These are phyloP conservation scores for Trypanosoma avium DNA, from an alignment of 208 protist species.

Conservation along the genomic window DNA sequence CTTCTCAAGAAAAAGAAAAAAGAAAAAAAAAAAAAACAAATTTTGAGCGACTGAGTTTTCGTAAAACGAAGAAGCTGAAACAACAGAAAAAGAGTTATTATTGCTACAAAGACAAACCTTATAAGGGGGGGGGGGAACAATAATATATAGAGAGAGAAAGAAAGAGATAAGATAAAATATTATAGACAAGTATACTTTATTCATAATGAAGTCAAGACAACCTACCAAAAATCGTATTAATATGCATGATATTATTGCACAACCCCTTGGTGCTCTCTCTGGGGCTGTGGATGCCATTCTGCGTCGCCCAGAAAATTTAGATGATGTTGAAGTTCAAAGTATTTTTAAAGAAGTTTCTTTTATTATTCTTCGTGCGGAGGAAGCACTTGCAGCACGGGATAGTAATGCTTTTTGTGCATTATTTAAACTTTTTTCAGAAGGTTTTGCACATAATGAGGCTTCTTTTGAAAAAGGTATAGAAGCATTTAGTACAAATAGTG, in stretches of 20 bases:
- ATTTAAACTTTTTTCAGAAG: slow-evolving; percentile 83
- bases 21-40: too few relatives aligned
- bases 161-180: background rate
- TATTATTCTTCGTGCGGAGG: slow-evolving; percentile 79
- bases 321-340: slow-evolving; percentile 76
- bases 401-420: slow-evolving; percentile 74
- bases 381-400: slow-evolving; percentile 72
- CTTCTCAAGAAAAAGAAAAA: too few relatives aligned
- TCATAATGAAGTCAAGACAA: slow-evolving; percentile 54
- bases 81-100: too few relatives aligned
- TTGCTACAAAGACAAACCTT: too few relatives aligned
- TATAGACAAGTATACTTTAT: background rate
- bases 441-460: slow-evolving; percentile 65
- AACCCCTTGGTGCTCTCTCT: slow-evolving; percentile 68
- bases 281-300: slow-evolving; percentile 83
- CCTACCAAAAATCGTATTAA: slow-evolving; percentile 85
- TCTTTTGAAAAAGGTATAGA: slow-evolving; percentile 77
- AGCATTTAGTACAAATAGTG: slow-evolving; percentile 49
- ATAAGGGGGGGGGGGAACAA: too few relatives aligned
- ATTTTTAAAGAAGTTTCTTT: slow-evolving; percentile 81
- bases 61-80: too few relatives aligned
- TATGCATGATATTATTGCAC: slow-evolving; percentile 88
- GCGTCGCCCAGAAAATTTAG: slow-evolving; percentile 70
- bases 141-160: background rate
- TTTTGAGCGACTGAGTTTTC: too few relatives aligned